Evolutionary conservation across 306 rosid species (phyloP).

Genomic region (Quercus alba): DNA sequence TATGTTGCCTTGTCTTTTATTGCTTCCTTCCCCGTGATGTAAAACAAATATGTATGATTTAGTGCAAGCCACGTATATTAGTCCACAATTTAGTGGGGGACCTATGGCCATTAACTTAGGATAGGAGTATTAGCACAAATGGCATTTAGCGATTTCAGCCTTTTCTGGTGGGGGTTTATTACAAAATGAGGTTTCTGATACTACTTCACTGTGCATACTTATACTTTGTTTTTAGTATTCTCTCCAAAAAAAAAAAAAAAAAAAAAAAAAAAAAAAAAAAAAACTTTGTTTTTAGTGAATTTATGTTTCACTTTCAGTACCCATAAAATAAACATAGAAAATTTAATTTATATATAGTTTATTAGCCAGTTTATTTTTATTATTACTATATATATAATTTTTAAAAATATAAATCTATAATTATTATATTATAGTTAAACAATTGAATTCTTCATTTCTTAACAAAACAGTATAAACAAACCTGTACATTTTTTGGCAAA

Average conservation of each 20-base stretch:
- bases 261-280: too few species aligned
- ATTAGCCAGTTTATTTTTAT: too few species aligned
- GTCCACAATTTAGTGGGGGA: background rate
- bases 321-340: too few species aligned
- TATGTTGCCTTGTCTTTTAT: background rate
- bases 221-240: background rate
- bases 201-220: background rate
- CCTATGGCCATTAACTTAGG: too few species aligned
- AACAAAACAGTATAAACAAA: too few species aligned
- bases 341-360: too few species aligned
- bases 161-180: background rate
- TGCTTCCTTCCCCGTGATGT: background rate
- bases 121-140: background rate
- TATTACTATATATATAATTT: too few species aligned
- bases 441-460: too few species aligned
- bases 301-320: background rate
- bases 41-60: background rate
- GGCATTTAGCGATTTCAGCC: background rate
- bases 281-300: background rate
- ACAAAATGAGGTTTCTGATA: background rate
- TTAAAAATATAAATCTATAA: too few species aligned
- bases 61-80: background rate
- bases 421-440: too few species aligned
- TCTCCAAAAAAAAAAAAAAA: too few species aligned
- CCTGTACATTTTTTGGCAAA: too few species aligned